These are phyloP conservation scores for Penicillium pancosmium DNA, from an alignment of 495 filamentous ascomycete species.

Conservation along the genomic window DNA sequence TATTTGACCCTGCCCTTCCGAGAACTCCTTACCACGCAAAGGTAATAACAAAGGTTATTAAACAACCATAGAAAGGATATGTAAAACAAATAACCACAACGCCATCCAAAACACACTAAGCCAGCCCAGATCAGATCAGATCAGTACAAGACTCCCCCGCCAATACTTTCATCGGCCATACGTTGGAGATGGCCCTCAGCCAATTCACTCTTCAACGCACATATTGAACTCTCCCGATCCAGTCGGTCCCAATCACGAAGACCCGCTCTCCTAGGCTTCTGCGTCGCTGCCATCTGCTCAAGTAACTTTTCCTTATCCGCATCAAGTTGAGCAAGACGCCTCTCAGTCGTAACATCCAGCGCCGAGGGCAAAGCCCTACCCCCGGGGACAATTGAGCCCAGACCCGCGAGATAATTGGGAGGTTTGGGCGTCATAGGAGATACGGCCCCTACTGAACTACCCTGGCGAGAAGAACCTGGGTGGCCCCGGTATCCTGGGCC, in stretches of 20 bases:
- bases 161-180: slow-evolving; percentile 56
- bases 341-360: slow-evolving; percentile 45
- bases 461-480: slow-evolving; percentile 46
- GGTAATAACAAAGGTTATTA: too few species aligned
- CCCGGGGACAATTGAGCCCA: slow-evolving; percentile 54
- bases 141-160: slow-evolving; percentile 48
- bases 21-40: too few species aligned
- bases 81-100: too few species aligned
- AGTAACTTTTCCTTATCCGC: slow-evolving; percentile 57
- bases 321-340: slow-evolving; percentile 54
- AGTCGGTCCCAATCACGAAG: slow-evolving; percentile 62
- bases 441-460: slow-evolving; percentile 49
- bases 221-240: slow-evolving; percentile 61
- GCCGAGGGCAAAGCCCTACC: slow-evolving; percentile 45
- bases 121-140: not conserved
- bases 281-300: slow-evolving; percentile 57
- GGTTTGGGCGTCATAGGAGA: slow-evolving; percentile 56
- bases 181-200: slow-evolving; percentile 63
- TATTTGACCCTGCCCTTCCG: too few species aligned
- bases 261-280: slow-evolving; percentile 51
- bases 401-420: slow-evolving; percentile 52
- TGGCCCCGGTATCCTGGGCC: slow-evolving; percentile 38
- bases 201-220: slow-evolving; percentile 60
- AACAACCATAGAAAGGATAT: too few species aligned
- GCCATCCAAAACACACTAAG: too few species aligned